Base-by-base conservation (phyloP, 768 basidiomycete genomes). In the Rhizopogon vesiculosus region DNA sequence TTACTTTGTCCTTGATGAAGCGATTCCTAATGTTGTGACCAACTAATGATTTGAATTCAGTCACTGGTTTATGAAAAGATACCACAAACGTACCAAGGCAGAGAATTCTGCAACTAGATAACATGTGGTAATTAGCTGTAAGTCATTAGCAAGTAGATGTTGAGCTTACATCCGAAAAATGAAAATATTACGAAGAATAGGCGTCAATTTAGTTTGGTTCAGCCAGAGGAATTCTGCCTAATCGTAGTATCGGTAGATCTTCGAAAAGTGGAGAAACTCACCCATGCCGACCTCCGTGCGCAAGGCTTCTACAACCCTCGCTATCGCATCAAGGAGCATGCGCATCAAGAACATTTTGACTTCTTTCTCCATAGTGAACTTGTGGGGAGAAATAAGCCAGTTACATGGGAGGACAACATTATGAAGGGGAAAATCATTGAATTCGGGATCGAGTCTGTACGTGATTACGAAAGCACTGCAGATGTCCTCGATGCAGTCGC, bases 381-480 rank as follows among this genome's bases (percentile, higher is more conserved):
- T 60, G 15, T 56, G 56, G 44, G 61, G 43, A 28, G 41, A 16
- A 16, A 69, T 35, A 18, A 84, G 61, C 83, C 84, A 87, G 51
- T 74, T 78, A 2, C 75, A 75, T 0, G 85, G 85, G 35, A 87
- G 71, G 5, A 77, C 76, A 25, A 83, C 59, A 15, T 73, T 70
- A 61, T 85, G 78, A 0, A 83, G 64, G 44, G 43, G 60, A 42
- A 3, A 50, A 7, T 18, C 53, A 0, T 42, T 56, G 5, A 12
- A 48, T 0, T 0, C 18, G 19, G 12, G 57, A 40, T 29, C 61
- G 59, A 54, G 66, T 62, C 64, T 66, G 41, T 63, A 61, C 1
- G 71, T 69, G 2, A 85, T 52, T 5, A 79, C 67, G 5, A 75
- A 61, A 13, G 70, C 71, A 7, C 71, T 71, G 46, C 78, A 76